These are phyloP conservation scores for Collybia sordida DNA, from an alignment of 768 basidiomycete genomes.

Conservation along the genomic window DNA sequence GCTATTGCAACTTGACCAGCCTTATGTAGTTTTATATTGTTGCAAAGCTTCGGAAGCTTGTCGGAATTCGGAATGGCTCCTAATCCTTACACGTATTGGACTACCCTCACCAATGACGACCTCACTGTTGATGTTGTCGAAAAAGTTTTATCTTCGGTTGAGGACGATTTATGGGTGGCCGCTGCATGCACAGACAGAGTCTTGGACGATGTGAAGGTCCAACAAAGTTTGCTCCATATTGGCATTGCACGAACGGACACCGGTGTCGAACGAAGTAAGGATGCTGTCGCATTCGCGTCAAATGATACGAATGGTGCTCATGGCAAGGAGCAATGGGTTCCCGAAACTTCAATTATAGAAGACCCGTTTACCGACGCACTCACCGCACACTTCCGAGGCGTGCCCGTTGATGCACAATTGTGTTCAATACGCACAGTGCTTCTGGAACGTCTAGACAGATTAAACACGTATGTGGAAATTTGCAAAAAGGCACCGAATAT, in stretches of 20 bases:
- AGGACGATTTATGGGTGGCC: slow-evolving; percentile 75
- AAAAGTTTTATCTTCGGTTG: slow-evolving; percentile 45
- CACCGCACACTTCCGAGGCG: slow-evolving; percentile 51
- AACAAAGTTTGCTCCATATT: slow-evolving; percentile 57
- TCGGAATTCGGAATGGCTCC: slow-evolving; percentile 35
- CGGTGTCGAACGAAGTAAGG: slow-evolving; percentile 47
- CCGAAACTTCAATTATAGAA: neutral
- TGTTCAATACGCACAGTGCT: slow-evolving; percentile 67
- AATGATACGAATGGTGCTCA: slow-evolving; percentile 1
- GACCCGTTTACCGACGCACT: slow-evolving; percentile 28
- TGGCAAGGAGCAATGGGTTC: neutral
- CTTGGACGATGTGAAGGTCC: slow-evolving; percentile 53
- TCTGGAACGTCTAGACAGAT: slow-evolving; percentile 63
- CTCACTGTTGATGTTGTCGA: slow-evolving; percentile 50
- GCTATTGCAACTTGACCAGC: no score
- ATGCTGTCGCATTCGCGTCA: slow-evolving; percentile 22
- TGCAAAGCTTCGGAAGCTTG: slow-evolving; percentile 8
- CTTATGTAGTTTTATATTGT: no score
- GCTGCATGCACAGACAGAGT: slow-evolving; percentile 73
- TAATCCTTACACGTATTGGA: slow-evolving; percentile 53
- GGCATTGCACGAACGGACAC: slow-evolving; percentile 61
- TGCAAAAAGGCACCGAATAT: slow-evolving; percentile 37
- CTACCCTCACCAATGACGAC: slow-evolving; percentile 52
- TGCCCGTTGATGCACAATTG: slow-evolving; percentile 62
- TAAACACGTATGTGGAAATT: slow-evolving; percentile 74